phyloP scores from a whole-genome alignment of 1,284 basidiomycete species.

The Stygiomarasmius scandens region DNA sequence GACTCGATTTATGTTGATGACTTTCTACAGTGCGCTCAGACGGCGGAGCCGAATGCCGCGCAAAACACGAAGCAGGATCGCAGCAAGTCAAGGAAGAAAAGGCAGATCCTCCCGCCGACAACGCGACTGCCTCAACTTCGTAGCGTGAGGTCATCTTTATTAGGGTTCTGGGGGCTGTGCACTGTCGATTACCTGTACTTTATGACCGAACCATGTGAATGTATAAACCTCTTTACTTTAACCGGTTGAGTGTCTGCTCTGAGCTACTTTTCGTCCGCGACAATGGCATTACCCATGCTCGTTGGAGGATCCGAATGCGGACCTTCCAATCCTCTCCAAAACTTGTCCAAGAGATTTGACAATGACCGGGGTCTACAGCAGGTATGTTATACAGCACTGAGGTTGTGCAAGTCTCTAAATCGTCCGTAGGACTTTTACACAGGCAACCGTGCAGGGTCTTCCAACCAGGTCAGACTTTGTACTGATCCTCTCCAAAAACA shows the following conservation, averaged over 20 bases:
- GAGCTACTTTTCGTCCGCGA: background rate
- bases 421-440: constrained; percentile 63
- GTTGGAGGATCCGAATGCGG: constrained; percentile 78
- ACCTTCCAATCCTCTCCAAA: constrained; percentile 79
- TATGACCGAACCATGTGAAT: background rate
- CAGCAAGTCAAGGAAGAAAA: background rate
- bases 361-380: constrained; percentile 79
- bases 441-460: constrained; percentile 54
- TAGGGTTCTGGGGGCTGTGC: background rate
- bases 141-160: constrained; percentile 3
- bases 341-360: constrained; percentile 75
- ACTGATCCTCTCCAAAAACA: too few relatives aligned
- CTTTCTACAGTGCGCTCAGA: constrained; percentile 71
- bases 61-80: constrained; percentile 30
- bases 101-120: background rate
- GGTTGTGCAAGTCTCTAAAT: constrained; percentile 7
- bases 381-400: constrained; percentile 39
- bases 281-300: constrained; percentile 78
- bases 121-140: constrained; percentile 3
- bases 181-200: background rate
- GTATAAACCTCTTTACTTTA: background rate
- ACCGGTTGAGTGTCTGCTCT: background rate
- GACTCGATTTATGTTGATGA: constrained; percentile 13
- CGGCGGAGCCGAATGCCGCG: constrained; percentile 75
- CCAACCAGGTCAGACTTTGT: constrained; percentile 51